Base-by-base conservation (phyloP, 1,139 yeast species). In the Zygosaccharomyces pseudobailii region DNA sequence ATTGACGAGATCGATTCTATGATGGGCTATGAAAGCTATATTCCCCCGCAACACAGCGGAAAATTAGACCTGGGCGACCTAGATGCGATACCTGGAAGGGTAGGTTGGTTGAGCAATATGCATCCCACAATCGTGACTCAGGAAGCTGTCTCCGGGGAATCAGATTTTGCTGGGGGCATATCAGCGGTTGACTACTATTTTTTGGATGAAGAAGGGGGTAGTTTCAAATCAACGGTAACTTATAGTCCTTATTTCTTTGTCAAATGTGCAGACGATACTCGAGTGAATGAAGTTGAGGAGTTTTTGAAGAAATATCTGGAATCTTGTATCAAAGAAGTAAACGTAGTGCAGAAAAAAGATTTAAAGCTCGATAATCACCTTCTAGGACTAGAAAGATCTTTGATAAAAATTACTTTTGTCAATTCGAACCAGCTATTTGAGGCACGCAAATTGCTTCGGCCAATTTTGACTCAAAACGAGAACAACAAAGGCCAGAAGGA, bases 121-220 rank as follows among this genome's bases (percentile, higher is more conserved):
- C 95, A 86, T 67, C 73, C 79, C 1, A 74, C 76, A 0, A 49
- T 66, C 10, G 48, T 65, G 3, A 61, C 67, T 9, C 55, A 53
- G 20, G 65, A 59, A n/a, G 50, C 59, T 4, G 47, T 62, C 31
- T 49, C 57, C 35, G 58, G 61, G 34, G 43, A 69, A n/a, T 51
- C 50, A 21, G 71, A 66, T 48, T 79, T 87, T 49, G 72, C 84
- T 6, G 77, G 87, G 2, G 95, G 94, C 7, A 73, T 79, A 42
- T 79, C 97, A 0, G 98, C 92, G 4, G 97, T 92, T 3, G 97
- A 92, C 61, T 89, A 86, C 66, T 94, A 94, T 65, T 94, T 94
- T 57, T 70, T 94, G n/a, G 97, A 92, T 63, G 96, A 88, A 60
- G 97, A 90, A 68, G 99, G 99, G 38, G 98, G 97, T 3, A 81